Base-by-base conservation (phyloP, 192 early-diverging fungal species). In the Thamnidium elegans region DNA sequence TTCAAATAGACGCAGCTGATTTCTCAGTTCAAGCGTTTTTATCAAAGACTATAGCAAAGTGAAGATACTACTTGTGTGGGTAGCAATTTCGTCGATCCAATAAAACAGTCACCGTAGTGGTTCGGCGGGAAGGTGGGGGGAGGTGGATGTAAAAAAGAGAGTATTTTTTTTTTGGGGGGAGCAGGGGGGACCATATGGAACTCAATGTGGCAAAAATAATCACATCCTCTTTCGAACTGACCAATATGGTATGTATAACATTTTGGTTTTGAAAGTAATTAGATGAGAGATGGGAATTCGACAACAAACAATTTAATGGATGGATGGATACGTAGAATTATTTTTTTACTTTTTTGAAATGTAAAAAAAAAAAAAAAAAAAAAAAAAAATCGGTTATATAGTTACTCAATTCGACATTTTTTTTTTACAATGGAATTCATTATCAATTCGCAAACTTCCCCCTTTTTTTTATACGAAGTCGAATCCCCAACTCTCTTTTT, bases 211-310 rank as follows among this genome's bases (percentile, higher is more conserved):
- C 34, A 20, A 19, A 19, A 36, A 19, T 17, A 17, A 56, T 56
- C 34, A 30, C 11, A 56, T 56, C 55, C 55, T 56, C 55, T 56
- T 56, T 56, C 55, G 34, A 56, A 48, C 47, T 48, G 47, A 56
- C 55, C 34, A 56, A 56, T 19, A 56, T 56, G 55, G 55, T 56
- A 56, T 56, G 55, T 56, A 34, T 32, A 56, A 7, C 31, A 32
- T 39, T 10, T 56, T 39, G 17, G n/a, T 39, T 10, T 56, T 39
- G 17, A 56, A 34, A 19, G 19, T 36, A 34, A 17, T 13, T 56
- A 32, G 31, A 36, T 56, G 31, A 56, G 26, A 26, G 32, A 36
- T n/a, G 17, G 32, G 17, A 10, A 39, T 39, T 39, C 19, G 47
- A 19, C 1, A 48, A 5, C 19, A 6, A n/a, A 17, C 14, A 48